Evolutionary conservation across 2,329 filamentous ascomycete species (phyloP).

Genomic region (Hypomyces rosellus): DNA sequence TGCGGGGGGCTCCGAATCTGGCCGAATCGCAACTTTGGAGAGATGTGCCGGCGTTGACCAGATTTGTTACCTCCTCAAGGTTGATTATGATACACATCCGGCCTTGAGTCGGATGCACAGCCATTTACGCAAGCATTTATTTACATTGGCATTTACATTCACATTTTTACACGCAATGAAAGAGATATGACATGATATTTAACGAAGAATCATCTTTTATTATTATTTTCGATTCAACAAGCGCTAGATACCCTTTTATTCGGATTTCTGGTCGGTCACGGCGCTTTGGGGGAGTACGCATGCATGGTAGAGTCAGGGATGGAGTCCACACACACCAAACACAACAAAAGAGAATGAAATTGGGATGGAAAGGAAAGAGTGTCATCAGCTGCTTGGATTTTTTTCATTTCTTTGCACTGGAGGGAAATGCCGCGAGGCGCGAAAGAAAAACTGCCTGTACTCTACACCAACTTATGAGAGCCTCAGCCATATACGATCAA

Average conservation of each 20-base stretch:
- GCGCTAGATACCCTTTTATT: conserved; percentile 12
- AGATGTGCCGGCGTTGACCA: no score
- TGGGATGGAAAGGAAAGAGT: not conserved
- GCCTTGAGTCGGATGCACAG: no score
- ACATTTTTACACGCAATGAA: not conserved
- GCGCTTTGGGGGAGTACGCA: not conserved
- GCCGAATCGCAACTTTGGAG: no score
- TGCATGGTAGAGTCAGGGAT: not conserved
- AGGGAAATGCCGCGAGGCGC: not conserved
- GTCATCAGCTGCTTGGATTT: not conserved
- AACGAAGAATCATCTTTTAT: not conserved
- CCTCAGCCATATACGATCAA: not conserved
- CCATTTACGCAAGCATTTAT: no score
- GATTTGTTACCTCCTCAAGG: no score
- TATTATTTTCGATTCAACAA: conserved; percentile 8
- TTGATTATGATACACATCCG: no score
- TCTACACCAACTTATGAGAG: not conserved
- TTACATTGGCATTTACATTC: no score
- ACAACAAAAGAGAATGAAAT: not conserved
- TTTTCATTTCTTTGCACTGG: not conserved
- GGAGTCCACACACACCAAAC: not conserved
- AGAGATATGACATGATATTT: not conserved
- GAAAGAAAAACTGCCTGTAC: not conserved
- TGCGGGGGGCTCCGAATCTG: no score
- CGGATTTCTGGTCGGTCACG: conserved; percentile 6